phyloP scores from a whole-genome alignment of 2,329 filamentous ascomycete genomes.

The Colletotrichum viniferum region DNA sequence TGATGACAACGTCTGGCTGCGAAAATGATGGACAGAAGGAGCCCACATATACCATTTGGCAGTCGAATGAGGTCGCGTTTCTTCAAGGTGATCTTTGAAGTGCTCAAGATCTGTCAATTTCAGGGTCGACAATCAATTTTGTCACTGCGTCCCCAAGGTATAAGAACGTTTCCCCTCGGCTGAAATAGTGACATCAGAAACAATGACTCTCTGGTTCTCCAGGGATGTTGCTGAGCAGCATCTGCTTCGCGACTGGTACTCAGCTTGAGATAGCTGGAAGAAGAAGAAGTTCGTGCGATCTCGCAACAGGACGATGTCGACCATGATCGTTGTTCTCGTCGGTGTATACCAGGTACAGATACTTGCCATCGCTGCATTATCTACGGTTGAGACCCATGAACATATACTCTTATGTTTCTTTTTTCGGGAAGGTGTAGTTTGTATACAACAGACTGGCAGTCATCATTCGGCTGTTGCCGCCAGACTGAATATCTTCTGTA shows the following conservation, averaged over 20 bases:
- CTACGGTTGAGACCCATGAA: neutral
- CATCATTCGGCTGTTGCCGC: neutral
- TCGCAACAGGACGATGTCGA: neutral
- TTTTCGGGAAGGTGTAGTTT: accelerated
- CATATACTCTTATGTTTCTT: accelerated
- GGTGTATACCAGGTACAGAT: neutral
- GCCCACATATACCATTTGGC: neutral
- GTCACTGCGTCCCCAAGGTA: neutral
- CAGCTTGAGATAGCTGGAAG: neutral
- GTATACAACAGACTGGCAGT: neutral
- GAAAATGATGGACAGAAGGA: accelerated
- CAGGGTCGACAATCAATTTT: neutral
- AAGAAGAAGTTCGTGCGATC: neutral
- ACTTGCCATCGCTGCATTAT: neutral
- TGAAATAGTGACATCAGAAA: neutral
- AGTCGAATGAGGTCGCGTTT: neutral
- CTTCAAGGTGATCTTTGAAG: neutral
- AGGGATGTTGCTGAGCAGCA: too few species aligned
- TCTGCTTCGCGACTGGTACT: neutral
- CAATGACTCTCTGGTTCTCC: too few species aligned
- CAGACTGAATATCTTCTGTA: too few species aligned
- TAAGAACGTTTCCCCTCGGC: neutral
- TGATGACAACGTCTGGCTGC: neutral
- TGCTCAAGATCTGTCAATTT: neutral
- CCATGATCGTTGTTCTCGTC: accelerated